phyloP scores from a whole-genome alignment of 1,284 basidiomycete species.

The Naganishia sp. region DNA sequence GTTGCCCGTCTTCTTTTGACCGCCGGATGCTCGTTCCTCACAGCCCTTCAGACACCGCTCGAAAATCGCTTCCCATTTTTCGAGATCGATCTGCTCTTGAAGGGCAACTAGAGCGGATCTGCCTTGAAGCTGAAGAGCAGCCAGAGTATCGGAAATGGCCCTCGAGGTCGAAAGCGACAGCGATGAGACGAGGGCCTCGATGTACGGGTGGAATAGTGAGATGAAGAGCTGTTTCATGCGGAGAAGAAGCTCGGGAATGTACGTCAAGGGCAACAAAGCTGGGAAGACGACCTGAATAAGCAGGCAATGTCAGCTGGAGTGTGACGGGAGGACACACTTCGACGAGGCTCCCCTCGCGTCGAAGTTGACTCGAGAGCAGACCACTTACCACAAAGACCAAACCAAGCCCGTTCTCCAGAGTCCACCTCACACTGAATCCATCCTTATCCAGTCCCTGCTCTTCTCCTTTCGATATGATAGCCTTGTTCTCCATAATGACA shows the following conservation, averaged over 20 bases:
- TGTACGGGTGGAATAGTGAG: slow-evolving; percentile 77
- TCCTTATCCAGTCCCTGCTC: slow-evolving; percentile 86
- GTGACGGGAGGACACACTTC: no score
- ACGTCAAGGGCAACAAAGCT: slow-evolving; percentile 90
- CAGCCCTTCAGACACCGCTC: slow-evolving; percentile 48
- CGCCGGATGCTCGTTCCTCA: slow-evolving; percentile 35
- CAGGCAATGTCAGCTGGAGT: background rate
- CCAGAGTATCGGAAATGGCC: slow-evolving; percentile 49
- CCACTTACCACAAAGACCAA: slow-evolving; percentile 85
- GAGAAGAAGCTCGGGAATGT: slow-evolving; percentile 82
- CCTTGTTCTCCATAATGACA: slow-evolving; percentile 74
- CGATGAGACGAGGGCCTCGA: slow-evolving; percentile 76
- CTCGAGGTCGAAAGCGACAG: slow-evolving; percentile 61
- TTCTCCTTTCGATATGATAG: slow-evolving; percentile 37
- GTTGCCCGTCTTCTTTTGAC: slow-evolving; percentile 16
- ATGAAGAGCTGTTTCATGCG: slow-evolving; percentile 81
- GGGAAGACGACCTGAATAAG: slow-evolving; percentile 83
- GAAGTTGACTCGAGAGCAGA: background rate
- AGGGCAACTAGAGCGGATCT: slow-evolving; percentile 35
- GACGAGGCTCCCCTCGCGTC: background rate
- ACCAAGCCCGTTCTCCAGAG: slow-evolving; percentile 86
- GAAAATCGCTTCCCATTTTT: slow-evolving; percentile 50
- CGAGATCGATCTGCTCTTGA: slow-evolving; percentile 42
- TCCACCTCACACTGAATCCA: slow-evolving; percentile 88
- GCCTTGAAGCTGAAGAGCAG: slow-evolving; percentile 15